Percentiles rank a stretch among this genome's conserved stretches.
Conservation (phyloP, 2,329 filamentous ascomycete species). For the Fusarium sp. region DNA sequence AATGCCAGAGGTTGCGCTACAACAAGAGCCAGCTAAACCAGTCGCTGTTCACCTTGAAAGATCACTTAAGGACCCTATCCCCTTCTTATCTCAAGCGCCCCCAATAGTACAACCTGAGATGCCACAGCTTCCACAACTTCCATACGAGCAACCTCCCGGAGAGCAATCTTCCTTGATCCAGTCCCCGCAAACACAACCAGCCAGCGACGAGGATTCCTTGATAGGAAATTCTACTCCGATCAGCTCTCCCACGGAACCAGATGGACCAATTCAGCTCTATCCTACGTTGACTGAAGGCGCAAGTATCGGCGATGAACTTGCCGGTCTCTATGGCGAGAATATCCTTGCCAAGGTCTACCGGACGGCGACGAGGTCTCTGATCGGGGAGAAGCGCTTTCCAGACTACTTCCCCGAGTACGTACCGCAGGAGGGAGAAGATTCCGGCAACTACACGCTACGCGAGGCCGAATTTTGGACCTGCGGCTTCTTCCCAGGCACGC, state of each 20-base stretch:
- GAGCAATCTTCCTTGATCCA: neutral
- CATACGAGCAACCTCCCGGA: neutral
- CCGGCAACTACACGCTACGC: slow-evolving; percentile 45
- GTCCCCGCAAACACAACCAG: neutral
- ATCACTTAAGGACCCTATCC: neutral
- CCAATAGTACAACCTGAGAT: neutral
- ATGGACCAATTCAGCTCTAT: neutral
- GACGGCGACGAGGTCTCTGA: neutral
- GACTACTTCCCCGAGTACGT: slow-evolving; percentile 49
- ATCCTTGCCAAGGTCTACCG: slow-evolving; percentile 4
- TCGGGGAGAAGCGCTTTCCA: neutral
- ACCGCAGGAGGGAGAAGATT: slow-evolving; percentile 42
- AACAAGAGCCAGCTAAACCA: neutral
- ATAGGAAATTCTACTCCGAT: neutral
- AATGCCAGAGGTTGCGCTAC: neutral
- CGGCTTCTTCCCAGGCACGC: slow-evolving; percentile 55
- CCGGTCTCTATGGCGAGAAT: slow-evolving; percentile 10
- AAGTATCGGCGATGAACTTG: neutral
- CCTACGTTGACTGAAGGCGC: neutral
- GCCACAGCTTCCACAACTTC: neutral
- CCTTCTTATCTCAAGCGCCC: neutral
- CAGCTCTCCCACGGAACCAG: neutral
- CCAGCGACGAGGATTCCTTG: neutral
- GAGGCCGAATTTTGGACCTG: slow-evolving; percentile 57
- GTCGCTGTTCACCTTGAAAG: neutral